These are phyloP conservation scores for Setaria viridis DNA, from an alignment of 202 grass and related monocot species.

Conservation along the genomic window DNA sequence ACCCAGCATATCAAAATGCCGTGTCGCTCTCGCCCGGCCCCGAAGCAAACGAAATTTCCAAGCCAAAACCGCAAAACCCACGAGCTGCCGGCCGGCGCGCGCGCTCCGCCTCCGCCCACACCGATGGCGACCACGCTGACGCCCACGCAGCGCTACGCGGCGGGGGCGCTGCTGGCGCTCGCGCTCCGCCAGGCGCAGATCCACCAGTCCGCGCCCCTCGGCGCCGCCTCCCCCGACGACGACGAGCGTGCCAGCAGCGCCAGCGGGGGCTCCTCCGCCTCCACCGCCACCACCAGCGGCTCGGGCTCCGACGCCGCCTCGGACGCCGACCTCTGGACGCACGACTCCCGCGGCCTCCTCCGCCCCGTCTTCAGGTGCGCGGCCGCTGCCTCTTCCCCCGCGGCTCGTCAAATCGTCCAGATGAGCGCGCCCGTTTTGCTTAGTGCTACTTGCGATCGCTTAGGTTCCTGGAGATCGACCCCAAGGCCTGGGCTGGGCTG, in stretches of 20 bases:
- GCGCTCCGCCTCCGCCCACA: not conserved
- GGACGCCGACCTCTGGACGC: slow-evolving; percentile 69
- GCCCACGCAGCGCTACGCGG: slow-evolving; percentile 91
- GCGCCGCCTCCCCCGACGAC: slow-evolving; percentile 41
- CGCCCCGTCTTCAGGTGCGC: slow-evolving; percentile 94
- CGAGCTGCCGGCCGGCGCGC: not conserved
- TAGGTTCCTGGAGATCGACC: slow-evolving; percentile 80
- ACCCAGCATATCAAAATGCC: too few relatives aligned
- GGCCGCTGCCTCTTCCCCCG: too few relatives aligned
- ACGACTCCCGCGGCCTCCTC: slow-evolving; percentile 92
- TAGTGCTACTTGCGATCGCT: too few relatives aligned
- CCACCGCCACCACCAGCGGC: not conserved
- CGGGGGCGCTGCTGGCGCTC: slow-evolving; percentile 82
- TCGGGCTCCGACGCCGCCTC: slow-evolving; percentile 28
- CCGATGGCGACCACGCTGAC: slow-evolving; percentile 70
- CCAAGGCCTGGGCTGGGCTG: slow-evolving; percentile 75
- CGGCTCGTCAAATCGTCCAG: not conserved
- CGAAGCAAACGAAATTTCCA: slow-evolving; percentile 21
- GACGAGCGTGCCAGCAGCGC: slow-evolving; percentile 55
- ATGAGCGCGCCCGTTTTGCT: too few relatives aligned
- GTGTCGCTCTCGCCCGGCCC: too few relatives aligned
- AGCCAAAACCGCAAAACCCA: not conserved
- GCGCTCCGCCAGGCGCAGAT: slow-evolving; percentile 94
- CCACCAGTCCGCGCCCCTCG: slow-evolving; percentile 80
- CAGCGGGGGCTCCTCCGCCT: slow-evolving; percentile 49